Conservation (phyloP, 768 basidiomycete genomes). For the Russula olivacea region DNA sequence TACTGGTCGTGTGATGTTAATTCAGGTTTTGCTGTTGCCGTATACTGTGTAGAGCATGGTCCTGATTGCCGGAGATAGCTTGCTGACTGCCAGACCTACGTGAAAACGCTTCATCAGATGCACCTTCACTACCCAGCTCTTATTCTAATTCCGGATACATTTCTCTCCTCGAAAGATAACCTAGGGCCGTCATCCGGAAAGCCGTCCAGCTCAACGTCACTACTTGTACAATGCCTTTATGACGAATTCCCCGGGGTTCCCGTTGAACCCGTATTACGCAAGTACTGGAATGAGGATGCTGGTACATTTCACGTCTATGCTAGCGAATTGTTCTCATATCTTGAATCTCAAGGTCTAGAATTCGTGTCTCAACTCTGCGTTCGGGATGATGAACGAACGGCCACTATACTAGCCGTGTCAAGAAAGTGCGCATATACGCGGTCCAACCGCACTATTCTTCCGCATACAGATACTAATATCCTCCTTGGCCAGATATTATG, state of each 20-base stretch:
- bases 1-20: constrained; percentile 66
- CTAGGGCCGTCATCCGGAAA: constrained; percentile 41
- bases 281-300: constrained; percentile 80
- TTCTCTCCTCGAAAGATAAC: constrained; percentile 53
- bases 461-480: constrained; percentile 11
- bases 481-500: constrained; percentile 62
- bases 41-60: constrained; percentile 2
- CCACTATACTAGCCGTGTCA: constrained; percentile 67
- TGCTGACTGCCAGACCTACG: constrained; percentile 82
- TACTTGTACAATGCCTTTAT: constrained; percentile 65
- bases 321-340: constrained; percentile 3
- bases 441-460: neutral
- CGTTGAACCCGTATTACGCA: constrained; percentile 65
- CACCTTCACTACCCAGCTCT: constrained; percentile 65
- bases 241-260: constrained; percentile 67
- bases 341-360: constrained; percentile 52
- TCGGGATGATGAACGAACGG: constrained; percentile 77
- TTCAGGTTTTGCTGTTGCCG: constrained; percentile 51
- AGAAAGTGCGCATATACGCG: constrained; percentile 59
- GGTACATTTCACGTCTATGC: constrained; percentile 39
- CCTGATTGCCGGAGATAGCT: constrained; percentile 41
- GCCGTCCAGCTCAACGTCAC: constrained; percentile 43
- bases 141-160: constrained; percentile 80
- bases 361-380: constrained; percentile 73
- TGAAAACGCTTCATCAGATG: constrained; percentile 84